Conservation (phyloP, 1,284 basidiomycete species). For the Trichosporon sp. region DNA sequence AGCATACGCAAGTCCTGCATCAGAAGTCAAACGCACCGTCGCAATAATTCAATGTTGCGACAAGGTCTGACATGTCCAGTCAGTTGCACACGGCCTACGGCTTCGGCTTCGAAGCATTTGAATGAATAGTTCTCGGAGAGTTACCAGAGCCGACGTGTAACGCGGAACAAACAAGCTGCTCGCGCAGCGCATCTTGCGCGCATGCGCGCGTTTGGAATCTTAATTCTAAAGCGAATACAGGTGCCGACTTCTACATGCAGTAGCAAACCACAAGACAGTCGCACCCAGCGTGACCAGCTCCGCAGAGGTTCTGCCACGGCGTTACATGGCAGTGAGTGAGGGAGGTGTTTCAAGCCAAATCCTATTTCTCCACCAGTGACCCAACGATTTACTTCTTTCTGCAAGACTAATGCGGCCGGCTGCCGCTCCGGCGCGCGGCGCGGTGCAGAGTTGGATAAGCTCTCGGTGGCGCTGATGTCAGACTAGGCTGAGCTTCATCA, state of each 20-base stretch:
- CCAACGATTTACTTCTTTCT: not conserved
- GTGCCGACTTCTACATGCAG: too few relatives aligned
- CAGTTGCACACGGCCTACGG: not conserved
- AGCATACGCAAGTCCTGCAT: not conserved
- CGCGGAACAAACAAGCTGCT: not conserved
- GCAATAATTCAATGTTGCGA: not conserved
- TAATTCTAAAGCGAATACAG: not conserved
- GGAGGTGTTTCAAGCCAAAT: not conserved
- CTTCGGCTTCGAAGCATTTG: not conserved
- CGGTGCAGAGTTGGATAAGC: not conserved
- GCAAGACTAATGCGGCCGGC: too few relatives aligned
- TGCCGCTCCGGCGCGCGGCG: too few relatives aligned
- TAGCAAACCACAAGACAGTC: not conserved
- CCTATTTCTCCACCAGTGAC: not conserved
- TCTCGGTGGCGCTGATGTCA: not conserved
- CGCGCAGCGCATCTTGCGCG: not conserved
- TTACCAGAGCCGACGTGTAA: not conserved
- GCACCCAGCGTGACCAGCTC: not conserved
- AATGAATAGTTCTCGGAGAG: not conserved
- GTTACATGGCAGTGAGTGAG: not conserved
- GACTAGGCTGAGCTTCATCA: not conserved
- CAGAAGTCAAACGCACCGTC: not conserved
- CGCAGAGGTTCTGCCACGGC: not conserved
- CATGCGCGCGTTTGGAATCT: not conserved
- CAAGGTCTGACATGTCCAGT: not conserved